Base-by-base conservation (phyloP, 495 filamentous ascomycete genomes). In the Lichenothelia convexa region DNA sequence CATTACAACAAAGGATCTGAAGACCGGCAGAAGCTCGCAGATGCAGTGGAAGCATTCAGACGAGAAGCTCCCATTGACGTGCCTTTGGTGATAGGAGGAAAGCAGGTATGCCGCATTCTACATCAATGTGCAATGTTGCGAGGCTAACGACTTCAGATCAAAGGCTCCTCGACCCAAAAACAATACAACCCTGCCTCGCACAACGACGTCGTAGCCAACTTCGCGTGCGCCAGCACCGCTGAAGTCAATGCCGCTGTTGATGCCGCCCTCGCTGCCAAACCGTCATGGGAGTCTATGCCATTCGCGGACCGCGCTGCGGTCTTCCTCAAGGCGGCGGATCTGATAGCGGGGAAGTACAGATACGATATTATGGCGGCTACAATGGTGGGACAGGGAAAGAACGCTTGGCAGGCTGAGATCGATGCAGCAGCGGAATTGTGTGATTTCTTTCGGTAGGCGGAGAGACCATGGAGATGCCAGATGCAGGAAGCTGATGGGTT, bases 351-450 rank as follows among this genome's bases (percentile, higher is more conserved):
- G 42, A 93, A 93, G 57, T 93, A 94, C 61, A 71, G 85, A 46
- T 91, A 91, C 54, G 80, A 89, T 40, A 63, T 94, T 38, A 86
- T 92, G 78, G 85, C 86, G 5, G 69, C 83, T 24, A 94, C 85
- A 5, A 92, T 94, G 68, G 65, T 92, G 17, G 85, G 85, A 21
- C 85, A 94, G 56, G 85, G 85, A 43, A 94, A 94, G 67, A 93
- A 92, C 56, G 80, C 79, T 18, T 93, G 82, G 82, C 85, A 94
- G 55, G 85, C 85, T 15, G 85, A 94, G 68, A 92, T 94, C 45
- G 85, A 94, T 57, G 73, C 87, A 18, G 86, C 87, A 3, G 87
- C 87, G 2, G 86, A 95, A 64, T 59, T 92, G 29, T 73, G 69
- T 45, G 86, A 95, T 55, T 95, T 95, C 61, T 65, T 95, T 32